Evolutionary conservation across 192 early-diverging fungal species (phyloP), one percentile per base, ranked within the genome.

Genomic region (Backusella luteola): DNA sequence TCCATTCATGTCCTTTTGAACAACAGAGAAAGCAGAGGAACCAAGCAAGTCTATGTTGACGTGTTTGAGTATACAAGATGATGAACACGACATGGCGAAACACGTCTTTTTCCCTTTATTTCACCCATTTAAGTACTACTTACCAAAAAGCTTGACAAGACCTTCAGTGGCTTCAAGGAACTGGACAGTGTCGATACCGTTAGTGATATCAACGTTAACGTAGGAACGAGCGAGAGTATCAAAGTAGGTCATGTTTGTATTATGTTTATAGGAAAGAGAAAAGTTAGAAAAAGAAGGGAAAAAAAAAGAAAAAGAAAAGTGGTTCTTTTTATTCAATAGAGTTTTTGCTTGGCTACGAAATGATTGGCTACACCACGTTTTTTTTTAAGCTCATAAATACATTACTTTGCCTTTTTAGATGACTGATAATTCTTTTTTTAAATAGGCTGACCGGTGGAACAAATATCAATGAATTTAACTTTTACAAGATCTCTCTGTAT

Each of bases 1-100:
- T 75, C 95, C 96, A 74, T 87, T 91, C 85, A 99, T 95, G 81
- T 99, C 97, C 56, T 86, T 88, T 84, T 95, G 95, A 74, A 99
- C 96, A n/a, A 93, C 87, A 42, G 79, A 71, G 81, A 99, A 97
- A 0, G 95, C 95, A 39, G 88, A 77, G 29, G 89, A 84, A 34
- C 89, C 91, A 56, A 94, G 87, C 34, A 89, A 78, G 78, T 93
- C 92, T 90, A 77, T 11, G 9, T 29, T 79, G 26, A 49, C 23
- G 66, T 66, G 1, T 26, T 14, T 63, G 21, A 63, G 56, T 29
- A 63, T 29, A 63, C 56, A 26, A 63, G 56, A 63, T 63, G 56
- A 63, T 63, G 56, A 63, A 29, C 23, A 9, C 9, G 6, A 63
- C 56, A 63, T 63, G 8, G 12, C 56, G 26, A 26, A 69, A 38